Conservation (phyloP, 768 basidiomycete genomes). For the Mycena galericulata region DNA sequence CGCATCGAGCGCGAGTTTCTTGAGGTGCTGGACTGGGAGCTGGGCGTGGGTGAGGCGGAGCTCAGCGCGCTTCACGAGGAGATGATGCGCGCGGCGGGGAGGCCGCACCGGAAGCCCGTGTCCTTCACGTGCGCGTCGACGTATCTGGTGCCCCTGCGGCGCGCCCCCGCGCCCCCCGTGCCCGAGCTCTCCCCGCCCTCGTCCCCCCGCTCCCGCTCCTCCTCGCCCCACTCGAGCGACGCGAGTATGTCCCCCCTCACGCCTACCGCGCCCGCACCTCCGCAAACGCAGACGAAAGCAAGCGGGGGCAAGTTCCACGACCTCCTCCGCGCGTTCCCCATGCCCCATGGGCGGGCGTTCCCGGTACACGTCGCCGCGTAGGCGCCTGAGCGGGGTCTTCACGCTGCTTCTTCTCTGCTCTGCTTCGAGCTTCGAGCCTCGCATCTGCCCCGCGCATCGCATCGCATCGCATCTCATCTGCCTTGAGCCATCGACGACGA, state of each 20-base stretch:
- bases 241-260: constrained; percentile 22
- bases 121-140: background rate
- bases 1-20: constrained; percentile 26
- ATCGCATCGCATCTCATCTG: too few species aligned
- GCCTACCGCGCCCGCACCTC: background rate
- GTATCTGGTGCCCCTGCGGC: too few species aligned
- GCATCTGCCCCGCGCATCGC: too few species aligned
- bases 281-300: too few species aligned
- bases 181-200: constrained; percentile 22
- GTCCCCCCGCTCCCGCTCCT: too few species aligned
- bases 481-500: too few species aligned
- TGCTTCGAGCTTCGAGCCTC: too few species aligned
- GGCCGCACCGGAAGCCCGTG: background rate
- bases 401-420: too few species aligned
- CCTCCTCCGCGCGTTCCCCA: constrained; percentile 4
- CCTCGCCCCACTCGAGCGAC: constrained; percentile 5
- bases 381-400: too few species aligned
- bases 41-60: constrained; percentile 13
- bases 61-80: constrained; percentile 9
- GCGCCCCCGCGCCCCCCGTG: background rate
- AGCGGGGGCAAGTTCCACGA: background rate
- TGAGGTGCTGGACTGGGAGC: constrained; percentile 24
- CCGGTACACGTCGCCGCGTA: too few species aligned
- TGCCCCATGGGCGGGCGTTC: too few species aligned
- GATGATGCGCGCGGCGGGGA: background rate